These are phyloP conservation scores for Apiotrichum laibachii DNA, from an alignment of 1,284 basidiomycete species.

Conservation along the genomic window DNA sequence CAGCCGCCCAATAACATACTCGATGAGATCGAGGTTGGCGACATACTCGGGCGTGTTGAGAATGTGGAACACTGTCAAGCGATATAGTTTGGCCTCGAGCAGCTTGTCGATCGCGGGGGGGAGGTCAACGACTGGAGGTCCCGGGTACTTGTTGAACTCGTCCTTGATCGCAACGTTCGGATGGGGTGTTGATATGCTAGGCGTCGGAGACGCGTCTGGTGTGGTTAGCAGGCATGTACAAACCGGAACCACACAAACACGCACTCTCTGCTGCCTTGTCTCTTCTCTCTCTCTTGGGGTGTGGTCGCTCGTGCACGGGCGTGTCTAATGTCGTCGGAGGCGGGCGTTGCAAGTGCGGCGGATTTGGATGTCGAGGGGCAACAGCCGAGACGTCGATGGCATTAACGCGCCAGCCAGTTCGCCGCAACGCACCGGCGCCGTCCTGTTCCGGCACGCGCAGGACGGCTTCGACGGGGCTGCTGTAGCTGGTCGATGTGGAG, in stretches of 20 bases:
- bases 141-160: neutral
- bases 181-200: neutral
- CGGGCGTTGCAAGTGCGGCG: too few species aligned
- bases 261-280: too few species aligned
- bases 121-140: neutral
- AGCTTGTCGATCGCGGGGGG: conserved; percentile 32
- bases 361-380: too few species aligned
- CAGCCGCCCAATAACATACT: conserved; percentile 23
- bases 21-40: conserved; percentile 23
- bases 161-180: neutral
- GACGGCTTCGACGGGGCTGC: conserved; percentile 10
- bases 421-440: neutral
- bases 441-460: neutral
- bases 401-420: neutral
- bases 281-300: too few species aligned
- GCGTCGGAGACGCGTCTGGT: too few species aligned
- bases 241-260: too few species aligned
- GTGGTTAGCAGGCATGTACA: too few species aligned
- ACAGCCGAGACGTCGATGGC: neutral
- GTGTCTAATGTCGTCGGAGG: too few species aligned
- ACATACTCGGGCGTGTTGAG: conserved; percentile 33
- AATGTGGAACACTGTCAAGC: conserved; percentile 37
- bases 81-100: conserved; percentile 34
- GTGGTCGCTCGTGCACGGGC: too few species aligned
- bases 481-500: conserved; percentile 5